Base-by-base conservation (phyloP, 768 basidiomycete genomes). In the Lentinula detonsa region DNA sequence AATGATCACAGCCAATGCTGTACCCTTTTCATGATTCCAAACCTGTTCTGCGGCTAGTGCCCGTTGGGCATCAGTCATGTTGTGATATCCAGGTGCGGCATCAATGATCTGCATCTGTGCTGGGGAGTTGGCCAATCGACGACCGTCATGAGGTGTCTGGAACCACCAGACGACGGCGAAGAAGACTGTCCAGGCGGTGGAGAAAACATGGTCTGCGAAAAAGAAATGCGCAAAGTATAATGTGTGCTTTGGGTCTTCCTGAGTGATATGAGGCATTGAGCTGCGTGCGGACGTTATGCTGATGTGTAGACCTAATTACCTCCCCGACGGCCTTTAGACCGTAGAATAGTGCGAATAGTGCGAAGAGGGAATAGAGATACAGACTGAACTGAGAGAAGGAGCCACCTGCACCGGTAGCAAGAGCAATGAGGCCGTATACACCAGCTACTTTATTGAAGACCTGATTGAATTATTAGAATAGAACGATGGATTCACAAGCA, bases 401-500 rank as follows among this genome's bases (percentile, higher is more conserved):
- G n/a, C 90, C 89, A n/a, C 91, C 93, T 34, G 91, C 88, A 18
- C 95, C 95, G 1, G 90, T 90, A 62, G 95, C 74, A 60, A 95
- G 83, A 5, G 95, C 95, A 61, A 99, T 87, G 61, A 99, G 83
- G 59, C 97, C 97, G 71, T 98, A 99, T 8, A 98, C 85, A 55
- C 97, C 96, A 18, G 97, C 95, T 54, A 95, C 96, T 76, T 99
- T 99, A 83, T 99, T 99, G 65, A 99, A 78, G 57, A 94, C 75
- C 91, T 91, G 68, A 43, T 28, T 28, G 33, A 61, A 35, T 61
- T 43, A 49, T 33, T 33, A 51, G 31, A 51, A 33, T 2, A 8
- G 2, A 35, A 16, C n/a, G 13, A 16, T 51, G 31, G 8, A 51
- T 5, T 10, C n/a, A 39, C 37, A 34, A 51, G 50, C 8, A 15